A percentile compares a stretch with the other conserved stretches of the same genome.
These are phyloP conservation scores for Lasiosphaeris hirsuta DNA, from an alignment of 495 filamentous ascomycete genomes.

Conservation along the genomic window DNA sequence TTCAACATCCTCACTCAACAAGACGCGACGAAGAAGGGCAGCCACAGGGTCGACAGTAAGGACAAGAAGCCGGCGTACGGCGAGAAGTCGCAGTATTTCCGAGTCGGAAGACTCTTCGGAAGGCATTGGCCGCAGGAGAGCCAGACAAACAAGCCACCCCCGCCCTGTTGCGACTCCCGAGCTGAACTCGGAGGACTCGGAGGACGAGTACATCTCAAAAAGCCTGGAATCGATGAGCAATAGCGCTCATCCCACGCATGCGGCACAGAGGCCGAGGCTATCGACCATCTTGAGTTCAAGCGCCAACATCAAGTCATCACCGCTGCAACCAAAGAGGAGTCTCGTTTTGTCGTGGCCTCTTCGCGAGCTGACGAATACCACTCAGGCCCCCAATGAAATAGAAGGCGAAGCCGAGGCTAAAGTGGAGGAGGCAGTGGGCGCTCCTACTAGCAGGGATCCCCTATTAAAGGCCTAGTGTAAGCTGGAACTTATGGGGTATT, in stretches of 20 bases:
- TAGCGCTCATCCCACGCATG: constrained; percentile 15
- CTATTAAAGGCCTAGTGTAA: no score
- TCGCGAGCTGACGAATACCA: no score
- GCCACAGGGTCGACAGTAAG: constrained; percentile 26
- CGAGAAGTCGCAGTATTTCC: not conserved
- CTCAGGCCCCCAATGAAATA: no score
- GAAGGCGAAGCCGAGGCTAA: no score
- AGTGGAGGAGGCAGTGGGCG: no score
- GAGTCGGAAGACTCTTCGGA: constrained; percentile 36
- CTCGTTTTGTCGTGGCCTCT: no score
- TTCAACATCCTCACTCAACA: constrained; percentile 19
- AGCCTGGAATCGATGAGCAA: constrained; percentile 20
- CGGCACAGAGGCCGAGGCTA: constrained; percentile 33
- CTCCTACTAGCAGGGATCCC: no score
- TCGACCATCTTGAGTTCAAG: constrained; percentile 34
- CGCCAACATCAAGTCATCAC: constrained; percentile 10
- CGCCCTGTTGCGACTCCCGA: constrained; percentile 19
- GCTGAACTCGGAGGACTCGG: constrained; percentile 28
- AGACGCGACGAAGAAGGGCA: constrained; percentile 24
- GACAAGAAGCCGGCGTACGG: constrained; percentile 29
- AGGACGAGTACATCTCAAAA: constrained; percentile 19
- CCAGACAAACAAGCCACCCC: constrained; percentile 20
- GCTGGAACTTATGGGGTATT: no score
- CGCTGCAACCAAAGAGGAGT: not conserved
- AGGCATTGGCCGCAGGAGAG: constrained; percentile 17